phyloP scores from a whole-genome alignment of 2,329 filamentous ascomycete species.

The Apiospora saccharicola region DNA sequence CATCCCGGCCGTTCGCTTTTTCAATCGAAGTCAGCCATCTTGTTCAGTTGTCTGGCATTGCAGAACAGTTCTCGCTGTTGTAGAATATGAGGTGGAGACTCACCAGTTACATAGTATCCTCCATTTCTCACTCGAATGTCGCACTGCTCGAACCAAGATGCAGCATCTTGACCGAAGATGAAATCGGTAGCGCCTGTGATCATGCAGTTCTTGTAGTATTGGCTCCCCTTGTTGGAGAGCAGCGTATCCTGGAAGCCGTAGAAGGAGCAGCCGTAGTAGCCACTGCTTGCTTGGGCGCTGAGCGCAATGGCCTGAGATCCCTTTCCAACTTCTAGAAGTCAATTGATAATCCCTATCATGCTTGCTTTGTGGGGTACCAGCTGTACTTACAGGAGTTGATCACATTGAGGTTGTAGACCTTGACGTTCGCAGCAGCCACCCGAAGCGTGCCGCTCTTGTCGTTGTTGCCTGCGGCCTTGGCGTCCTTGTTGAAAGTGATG shows the following conservation, averaged over 20 bases:
- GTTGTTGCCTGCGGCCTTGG: conserved; percentile 57
- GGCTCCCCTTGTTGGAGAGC: conserved; percentile 53
- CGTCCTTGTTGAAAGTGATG: conserved; percentile 53
- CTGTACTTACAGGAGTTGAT: conserved; percentile 47
- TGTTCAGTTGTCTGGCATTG: not conserved
- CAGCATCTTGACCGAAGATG: conserved; percentile 53
- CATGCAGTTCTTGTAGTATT: conserved; percentile 54
- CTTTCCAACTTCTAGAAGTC: conserved; percentile 44
- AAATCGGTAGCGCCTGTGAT: conserved; percentile 59
- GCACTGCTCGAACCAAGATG: conserved; percentile 52
- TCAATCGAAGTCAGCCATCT: not conserved
- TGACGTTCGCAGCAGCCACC: conserved; percentile 57
- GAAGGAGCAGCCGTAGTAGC: conserved; percentile 55
- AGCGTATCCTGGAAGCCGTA: conserved; percentile 60
- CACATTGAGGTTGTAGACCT: conserved; percentile 68
- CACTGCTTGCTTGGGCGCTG: conserved; percentile 51
- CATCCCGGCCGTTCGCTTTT: conserved; percentile 51
- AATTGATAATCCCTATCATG: too few species aligned
- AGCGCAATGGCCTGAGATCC: conserved; percentile 57
- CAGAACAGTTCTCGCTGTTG: too few species aligned
- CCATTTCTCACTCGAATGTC: conserved; percentile 49
- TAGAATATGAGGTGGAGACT: conserved; percentile 14
- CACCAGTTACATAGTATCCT: conserved; percentile 52
- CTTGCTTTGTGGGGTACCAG: too few species aligned
- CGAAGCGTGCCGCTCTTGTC: conserved; percentile 58